A percentile compares a stretch with the other conserved stretches of the same genome.
These are phyloP conservation scores for Blastobotrys raffinosifermentans DNA, from an alignment of 1,139 yeast species.

Conservation along the genomic window DNA sequence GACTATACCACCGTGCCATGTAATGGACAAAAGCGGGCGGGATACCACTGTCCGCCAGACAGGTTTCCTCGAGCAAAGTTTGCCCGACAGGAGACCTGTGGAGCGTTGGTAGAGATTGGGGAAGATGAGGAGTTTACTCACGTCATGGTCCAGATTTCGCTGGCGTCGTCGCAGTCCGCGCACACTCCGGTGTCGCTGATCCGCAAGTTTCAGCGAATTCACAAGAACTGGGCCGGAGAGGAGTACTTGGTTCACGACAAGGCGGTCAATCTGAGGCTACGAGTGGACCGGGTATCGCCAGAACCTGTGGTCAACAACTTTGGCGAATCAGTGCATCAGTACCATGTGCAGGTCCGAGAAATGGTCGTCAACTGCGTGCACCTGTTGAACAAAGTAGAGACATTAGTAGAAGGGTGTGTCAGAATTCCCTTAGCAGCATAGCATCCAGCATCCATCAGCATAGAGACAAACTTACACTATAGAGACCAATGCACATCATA, in stretches of 20 bases:
- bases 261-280: constrained; percentile 17
- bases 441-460: not conserved
- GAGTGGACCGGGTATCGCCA: constrained; percentile 12
- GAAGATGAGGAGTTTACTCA: constrained; percentile 20
- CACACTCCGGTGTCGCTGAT: constrained; percentile 13
- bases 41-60: not conserved
- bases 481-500: not conserved
- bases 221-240: constrained; percentile 18
- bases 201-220: constrained; percentile 17
- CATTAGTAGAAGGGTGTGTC: not conserved
- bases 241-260: constrained; percentile 19
- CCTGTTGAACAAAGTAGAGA: constrained; percentile 14
- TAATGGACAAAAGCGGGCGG: constrained; percentile 1
- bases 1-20: not conserved
- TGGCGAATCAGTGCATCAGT: constrained; percentile 15
- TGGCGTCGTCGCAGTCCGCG: constrained; percentile 7
- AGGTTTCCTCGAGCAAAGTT: not conserved
- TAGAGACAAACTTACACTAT: not conserved
- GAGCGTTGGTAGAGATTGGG: constrained; percentile 14
- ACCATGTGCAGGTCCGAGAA: constrained; percentile 16
- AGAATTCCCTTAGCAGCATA: not conserved
- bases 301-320: constrained; percentile 14
- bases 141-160: constrained; percentile 14
- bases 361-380: constrained; percentile 19
- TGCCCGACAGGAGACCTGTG: not conserved